Base-by-base conservation (phyloP, 495 filamentous ascomycete species). In the Hyaloscypha variabilis region DNA sequence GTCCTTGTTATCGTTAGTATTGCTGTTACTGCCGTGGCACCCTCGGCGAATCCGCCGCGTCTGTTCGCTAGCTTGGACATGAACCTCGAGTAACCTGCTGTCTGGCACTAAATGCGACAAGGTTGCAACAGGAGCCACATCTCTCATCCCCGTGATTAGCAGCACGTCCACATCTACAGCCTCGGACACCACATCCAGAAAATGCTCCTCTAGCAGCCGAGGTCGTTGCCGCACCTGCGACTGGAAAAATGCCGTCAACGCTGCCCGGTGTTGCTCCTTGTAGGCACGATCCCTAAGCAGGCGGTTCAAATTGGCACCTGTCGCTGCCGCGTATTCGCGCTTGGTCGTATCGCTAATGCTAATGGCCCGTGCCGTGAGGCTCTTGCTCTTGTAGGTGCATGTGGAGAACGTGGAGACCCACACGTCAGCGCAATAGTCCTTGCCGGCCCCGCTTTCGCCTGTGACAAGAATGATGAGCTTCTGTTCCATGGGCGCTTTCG, bases 131-230 rank as follows among this genome's bases (percentile, higher is more conserved):
- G 85, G 86, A 6, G 84, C 82, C 69, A 85, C 76, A 64, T 89
- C 87, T 79, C 85, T 87, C 83, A 90, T 85, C 6, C 87, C 87
- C 0, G 86, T 89, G 71, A 90, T 85, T 34, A 90, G 62, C 55
- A 88, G 77, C 58, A 87, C 85, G 65, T 88, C 81, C 23, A 78
- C 75, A 76, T 82, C 81, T 66, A 31, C 70, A 24, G 78, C 78
- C 49, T 62, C 56, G 65, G 75, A 31, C 19, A 88, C 82, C 42
- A 81, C 71, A 65, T 79, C 66, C 42, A 82, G 66, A 70, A 89
- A 88, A 76, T 87, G 81, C 71, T 86, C 79, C 69, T 84, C 79
- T 68, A 76, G 81, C 50, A 88, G 75, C 64, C 60, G 69, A 70
- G 83, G 83, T 62, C 77, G 77, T 73, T 73, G 64, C 54, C 55